These are phyloP conservation scores for Penicillium vulpinum DNA, from an alignment of 2,329 filamentous ascomycete genomes.

Conservation along the genomic window DNA sequence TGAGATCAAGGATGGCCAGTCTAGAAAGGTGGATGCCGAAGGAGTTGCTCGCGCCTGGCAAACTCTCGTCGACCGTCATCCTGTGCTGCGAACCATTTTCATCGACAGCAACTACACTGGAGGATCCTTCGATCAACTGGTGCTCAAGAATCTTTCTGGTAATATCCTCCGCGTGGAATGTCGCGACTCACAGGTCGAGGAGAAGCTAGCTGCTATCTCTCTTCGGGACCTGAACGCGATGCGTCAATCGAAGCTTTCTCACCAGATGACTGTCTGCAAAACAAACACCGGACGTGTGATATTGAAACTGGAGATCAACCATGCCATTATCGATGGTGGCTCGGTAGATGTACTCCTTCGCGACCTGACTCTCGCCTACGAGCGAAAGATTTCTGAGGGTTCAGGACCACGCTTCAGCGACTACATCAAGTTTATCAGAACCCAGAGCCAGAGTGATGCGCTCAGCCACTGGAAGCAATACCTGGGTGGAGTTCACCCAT, in stretches of 20 bases:
- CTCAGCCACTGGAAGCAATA: constrained; percentile 39
- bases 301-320: constrained; percentile 41
- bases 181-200: constrained; percentile 28
- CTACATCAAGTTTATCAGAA: constrained; percentile 39
- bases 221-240: constrained; percentile 28
- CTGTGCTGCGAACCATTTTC: constrained; percentile 37
- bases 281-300: constrained; percentile 32
- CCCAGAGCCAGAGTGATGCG: constrained; percentile 27
- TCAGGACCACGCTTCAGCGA: constrained; percentile 37
- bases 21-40: constrained; percentile 26
- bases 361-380: constrained; percentile 36
- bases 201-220: constrained; percentile 30
- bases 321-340: constrained; percentile 40
- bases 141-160: constrained; percentile 29
- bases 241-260: constrained; percentile 31
- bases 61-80: constrained; percentile 34
- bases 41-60: constrained; percentile 37
- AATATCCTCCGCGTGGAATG: constrained; percentile 34
- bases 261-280: constrained; percentile 39
- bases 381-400: constrained; percentile 27
- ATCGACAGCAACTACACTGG: constrained; percentile 37
- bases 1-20: constrained; percentile 29
- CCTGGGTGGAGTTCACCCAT: constrained; percentile 34
- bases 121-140: constrained; percentile 40
- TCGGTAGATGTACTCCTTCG: constrained; percentile 36